A percentile compares a stretch with the other conserved stretches of the same genome.
phyloP scores from a whole-genome alignment of 2,329 filamentous ascomycete species.

The Claviceps spartinae region DNA sequence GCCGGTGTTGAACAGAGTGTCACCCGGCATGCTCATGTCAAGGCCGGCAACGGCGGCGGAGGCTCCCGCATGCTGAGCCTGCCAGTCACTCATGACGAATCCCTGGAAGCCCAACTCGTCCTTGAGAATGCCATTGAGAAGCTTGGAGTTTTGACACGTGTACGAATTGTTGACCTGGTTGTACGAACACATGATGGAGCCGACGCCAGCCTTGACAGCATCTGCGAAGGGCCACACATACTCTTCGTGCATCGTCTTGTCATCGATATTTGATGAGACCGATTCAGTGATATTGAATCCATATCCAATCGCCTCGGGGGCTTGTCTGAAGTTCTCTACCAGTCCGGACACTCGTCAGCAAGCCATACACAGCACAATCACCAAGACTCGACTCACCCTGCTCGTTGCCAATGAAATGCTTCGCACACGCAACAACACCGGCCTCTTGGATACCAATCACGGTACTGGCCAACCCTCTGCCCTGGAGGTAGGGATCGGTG shows the following conservation, averaged over 20 bases:
- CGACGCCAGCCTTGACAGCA: constrained; percentile 53
- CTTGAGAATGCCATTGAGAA: constrained; percentile 65
- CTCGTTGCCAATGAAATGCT: constrained; percentile 63
- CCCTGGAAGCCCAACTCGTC: constrained; percentile 70
- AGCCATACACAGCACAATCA: background rate
- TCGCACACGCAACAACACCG: constrained; percentile 71
- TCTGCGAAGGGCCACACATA: constrained; percentile 72
- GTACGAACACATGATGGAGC: constrained; percentile 54
- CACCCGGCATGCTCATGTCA: constrained; percentile 84
- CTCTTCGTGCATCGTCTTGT: constrained; percentile 61
- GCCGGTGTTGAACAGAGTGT: constrained; percentile 62
- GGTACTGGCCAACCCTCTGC: constrained; percentile 56
- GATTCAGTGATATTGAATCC: constrained; percentile 50
- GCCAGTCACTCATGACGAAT: constrained; percentile 71
- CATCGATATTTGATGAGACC: constrained; percentile 50
- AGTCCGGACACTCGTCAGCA: background rate
- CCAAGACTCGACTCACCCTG: constrained; percentile 29
- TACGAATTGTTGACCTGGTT: constrained; percentile 73
- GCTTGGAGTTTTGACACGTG: constrained; percentile 63
- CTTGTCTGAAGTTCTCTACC: constrained; percentile 57
- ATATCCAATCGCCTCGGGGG: constrained; percentile 33
- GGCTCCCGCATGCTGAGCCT: constrained; percentile 58
- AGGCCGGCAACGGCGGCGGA: constrained; percentile 56
- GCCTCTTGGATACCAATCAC: constrained; percentile 70
- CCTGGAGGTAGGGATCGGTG: constrained; percentile 63